Evolutionary conservation across 495 filamentous ascomycete genomes (phyloP).

Genomic region (Niebla homalea): DNA sequence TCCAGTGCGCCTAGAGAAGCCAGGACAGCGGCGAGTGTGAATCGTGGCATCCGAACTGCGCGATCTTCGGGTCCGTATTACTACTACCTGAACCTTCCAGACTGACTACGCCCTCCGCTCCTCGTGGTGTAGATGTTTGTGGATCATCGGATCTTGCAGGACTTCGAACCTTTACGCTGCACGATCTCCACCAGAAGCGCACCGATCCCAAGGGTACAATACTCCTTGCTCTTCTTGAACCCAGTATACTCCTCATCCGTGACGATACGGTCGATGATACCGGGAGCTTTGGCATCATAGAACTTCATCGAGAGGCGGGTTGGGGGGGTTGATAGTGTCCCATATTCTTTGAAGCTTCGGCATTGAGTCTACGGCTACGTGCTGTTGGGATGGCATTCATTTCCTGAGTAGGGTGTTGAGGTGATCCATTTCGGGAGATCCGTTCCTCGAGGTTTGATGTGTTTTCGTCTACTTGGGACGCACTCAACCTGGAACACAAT

Average conservation of each 20-base stretch:
- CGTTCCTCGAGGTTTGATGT: too few relatives aligned
- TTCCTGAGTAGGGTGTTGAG: constrained; percentile 2
- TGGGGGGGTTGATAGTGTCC: background rate
- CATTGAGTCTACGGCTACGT: background rate
- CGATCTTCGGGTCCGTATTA: too few relatives aligned
- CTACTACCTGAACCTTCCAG: too few relatives aligned
- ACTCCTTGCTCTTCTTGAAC: background rate
- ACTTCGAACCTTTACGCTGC: background rate
- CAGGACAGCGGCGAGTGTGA: too few relatives aligned
- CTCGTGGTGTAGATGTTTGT: too few relatives aligned
- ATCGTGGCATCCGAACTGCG: too few relatives aligned
- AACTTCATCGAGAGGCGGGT: background rate
- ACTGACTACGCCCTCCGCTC: too few relatives aligned
- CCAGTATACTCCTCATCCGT: constrained; percentile 1
- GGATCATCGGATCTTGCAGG: background rate
- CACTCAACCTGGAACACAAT: too few relatives aligned
- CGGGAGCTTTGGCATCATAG: background rate
- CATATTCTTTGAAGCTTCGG: constrained; percentile 1
- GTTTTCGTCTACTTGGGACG: too few relatives aligned
- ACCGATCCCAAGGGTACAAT: constrained; percentile 1
- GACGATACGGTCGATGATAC: background rate
- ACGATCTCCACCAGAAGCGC: constrained; percentile 1
- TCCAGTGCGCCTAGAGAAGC: too few relatives aligned
- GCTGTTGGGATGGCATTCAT: background rate
- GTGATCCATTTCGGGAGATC: too few relatives aligned